Percentiles rank a stretch among this genome's conserved stretches.
These are phyloP conservation scores for Tubosaeta sp. DNA, from an alignment of 768 basidiomycete genomes.

Conservation along the genomic window DNA sequence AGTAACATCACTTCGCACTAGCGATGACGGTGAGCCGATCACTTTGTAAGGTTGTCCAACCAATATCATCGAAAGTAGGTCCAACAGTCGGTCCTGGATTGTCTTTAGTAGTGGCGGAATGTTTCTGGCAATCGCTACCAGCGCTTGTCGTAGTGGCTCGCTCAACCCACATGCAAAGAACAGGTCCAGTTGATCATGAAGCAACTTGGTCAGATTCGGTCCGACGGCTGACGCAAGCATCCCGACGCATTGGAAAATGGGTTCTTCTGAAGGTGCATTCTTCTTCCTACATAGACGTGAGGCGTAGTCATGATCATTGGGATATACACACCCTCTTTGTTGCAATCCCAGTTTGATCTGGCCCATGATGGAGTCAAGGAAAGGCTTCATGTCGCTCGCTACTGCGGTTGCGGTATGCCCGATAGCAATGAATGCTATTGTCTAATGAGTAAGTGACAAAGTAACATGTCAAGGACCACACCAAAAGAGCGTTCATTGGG, in stretches of 20 bases:
- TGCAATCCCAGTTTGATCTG: conserved; percentile 89
- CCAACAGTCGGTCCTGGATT: conserved; percentile 93
- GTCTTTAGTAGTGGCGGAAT: conserved; percentile 89
- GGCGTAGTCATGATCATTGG: not conserved
- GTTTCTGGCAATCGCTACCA: conserved; percentile 77
- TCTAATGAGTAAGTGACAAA: not conserved
- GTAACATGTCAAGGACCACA: conserved; percentile 31
- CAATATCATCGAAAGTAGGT: conserved; percentile 75
- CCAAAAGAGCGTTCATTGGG: conserved; percentile 85
- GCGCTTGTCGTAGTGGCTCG: conserved; percentile 79
- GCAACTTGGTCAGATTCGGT: conserved; percentile 88
- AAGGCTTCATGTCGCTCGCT: conserved; percentile 92
- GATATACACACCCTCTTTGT: conserved; percentile 63
- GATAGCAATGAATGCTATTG: conserved; percentile 87
- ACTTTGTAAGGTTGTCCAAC: conserved; percentile 84
- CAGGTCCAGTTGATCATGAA: conserved; percentile 94
- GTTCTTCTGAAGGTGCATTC: conserved; percentile 89
- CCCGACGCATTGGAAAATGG: conserved; percentile 96
- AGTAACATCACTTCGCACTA: conserved; percentile 51
- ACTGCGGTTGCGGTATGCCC: conserved; percentile 92
- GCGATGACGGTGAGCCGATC: conserved; percentile 73
- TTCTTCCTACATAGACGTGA: conserved; percentile 51
- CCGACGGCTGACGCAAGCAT: conserved; percentile 96
- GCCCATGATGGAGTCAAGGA: conserved; percentile 85
- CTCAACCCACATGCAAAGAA: conserved; percentile 95